Evolutionary conservation across 2,329 filamentous ascomycete genomes (phyloP).

Genomic region (Penicillium sp.): DNA sequence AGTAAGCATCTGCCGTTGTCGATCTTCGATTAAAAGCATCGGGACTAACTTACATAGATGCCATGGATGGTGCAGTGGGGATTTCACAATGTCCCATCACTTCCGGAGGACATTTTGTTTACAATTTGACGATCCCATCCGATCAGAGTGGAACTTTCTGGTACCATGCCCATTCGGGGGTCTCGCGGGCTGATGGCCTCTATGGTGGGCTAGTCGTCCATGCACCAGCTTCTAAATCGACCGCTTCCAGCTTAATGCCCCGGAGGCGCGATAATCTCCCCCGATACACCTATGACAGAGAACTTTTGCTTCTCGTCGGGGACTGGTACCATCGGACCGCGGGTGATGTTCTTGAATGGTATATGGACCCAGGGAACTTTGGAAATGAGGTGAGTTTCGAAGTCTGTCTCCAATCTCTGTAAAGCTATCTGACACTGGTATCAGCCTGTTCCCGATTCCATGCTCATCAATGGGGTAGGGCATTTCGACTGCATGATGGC

Average conservation of each 20-base stretch:
- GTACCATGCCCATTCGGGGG: slow-evolving; percentile 42
- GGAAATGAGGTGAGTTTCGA: slow-evolving; percentile 35
- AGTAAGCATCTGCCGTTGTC: slow-evolving; percentile 19
- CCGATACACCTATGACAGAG: slow-evolving; percentile 29
- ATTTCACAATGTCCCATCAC: slow-evolving; percentile 60
- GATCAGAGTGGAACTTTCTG: slow-evolving; percentile 42
- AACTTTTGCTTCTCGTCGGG: slow-evolving; percentile 41
- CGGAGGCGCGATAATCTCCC: background rate
- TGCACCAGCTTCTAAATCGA: slow-evolving; percentile 25
- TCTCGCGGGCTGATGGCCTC: slow-evolving; percentile 40
- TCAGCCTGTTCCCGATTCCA: slow-evolving; percentile 43
- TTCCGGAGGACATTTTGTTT: slow-evolving; percentile 46
- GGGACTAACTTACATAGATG: slow-evolving; percentile 15
- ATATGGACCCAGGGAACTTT: slow-evolving; percentile 37
- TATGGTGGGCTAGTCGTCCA: slow-evolving; percentile 45
- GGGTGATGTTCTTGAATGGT: slow-evolving; percentile 38
- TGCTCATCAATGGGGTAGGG: slow-evolving; percentile 43
- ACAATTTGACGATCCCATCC: slow-evolving; percentile 34
- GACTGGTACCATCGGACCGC: slow-evolving; percentile 45
- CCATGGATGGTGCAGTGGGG: slow-evolving; percentile 60
- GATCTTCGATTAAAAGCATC: background rate
- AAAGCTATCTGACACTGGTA: background rate
- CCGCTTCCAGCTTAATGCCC: slow-evolving; percentile 14
- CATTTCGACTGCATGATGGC: slow-evolving; percentile 41
- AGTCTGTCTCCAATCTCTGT: background rate